A percentile compares a stretch with the other conserved stretches of the same genome.
These are phyloP conservation scores for Hemileia vastatrix DNA, from an alignment of 1,284 basidiomycete species.

Conservation along the genomic window DNA sequence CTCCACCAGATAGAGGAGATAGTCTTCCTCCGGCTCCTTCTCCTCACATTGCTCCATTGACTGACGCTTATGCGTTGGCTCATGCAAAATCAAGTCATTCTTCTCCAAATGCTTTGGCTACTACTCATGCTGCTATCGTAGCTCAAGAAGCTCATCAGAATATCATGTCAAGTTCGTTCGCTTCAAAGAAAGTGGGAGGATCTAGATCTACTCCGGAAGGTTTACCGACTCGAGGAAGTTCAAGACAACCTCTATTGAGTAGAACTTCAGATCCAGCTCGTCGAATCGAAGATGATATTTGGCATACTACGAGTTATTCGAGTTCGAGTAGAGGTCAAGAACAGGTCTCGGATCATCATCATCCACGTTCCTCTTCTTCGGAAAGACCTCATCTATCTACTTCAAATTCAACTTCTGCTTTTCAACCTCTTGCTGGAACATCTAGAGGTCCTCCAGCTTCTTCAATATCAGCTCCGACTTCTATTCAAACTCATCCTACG, in stretches of 20 bases:
- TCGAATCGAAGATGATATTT: background rate
- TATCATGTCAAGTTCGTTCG: background rate
- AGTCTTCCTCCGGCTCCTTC: too few species aligned
- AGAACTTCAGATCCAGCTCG: background rate
- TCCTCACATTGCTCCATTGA: background rate
- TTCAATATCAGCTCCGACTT: background rate
- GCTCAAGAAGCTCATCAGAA: background rate
- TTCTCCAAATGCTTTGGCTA: background rate
- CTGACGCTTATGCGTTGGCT: background rate
- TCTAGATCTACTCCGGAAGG: background rate
- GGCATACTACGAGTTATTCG: background rate
- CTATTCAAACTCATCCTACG: background rate
- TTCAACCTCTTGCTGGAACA: background rate
- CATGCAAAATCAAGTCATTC: background rate
- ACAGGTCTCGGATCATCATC: background rate
- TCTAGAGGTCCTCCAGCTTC: background rate
- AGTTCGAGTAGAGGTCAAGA: background rate
- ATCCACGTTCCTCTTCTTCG: background rate
- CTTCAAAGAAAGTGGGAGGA: background rate
- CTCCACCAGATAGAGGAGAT: background rate
- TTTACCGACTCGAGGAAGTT: background rate
- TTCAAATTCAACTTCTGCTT: background rate
- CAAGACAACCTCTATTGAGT: background rate
- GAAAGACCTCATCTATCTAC: background rate
- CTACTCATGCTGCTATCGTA: background rate